Percentiles rank a stretch among this genome's conserved stretches.
phyloP scores from a whole-genome alignment of 2,329 filamentous ascomycete genomes.

The Ceratocystis destructans region DNA sequence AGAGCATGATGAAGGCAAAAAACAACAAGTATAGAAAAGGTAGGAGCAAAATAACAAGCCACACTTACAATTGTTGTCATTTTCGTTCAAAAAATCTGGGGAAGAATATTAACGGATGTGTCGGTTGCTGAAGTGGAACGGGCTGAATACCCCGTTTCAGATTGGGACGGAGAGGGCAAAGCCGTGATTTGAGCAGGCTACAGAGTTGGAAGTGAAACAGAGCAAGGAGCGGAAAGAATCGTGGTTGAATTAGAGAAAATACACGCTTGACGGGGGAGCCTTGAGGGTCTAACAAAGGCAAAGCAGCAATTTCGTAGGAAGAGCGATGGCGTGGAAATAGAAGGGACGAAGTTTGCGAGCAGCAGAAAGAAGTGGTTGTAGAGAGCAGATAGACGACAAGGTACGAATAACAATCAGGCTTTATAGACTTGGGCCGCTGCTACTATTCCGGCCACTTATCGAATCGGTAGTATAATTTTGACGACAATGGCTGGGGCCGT shows the following conservation, averaged over 20 bases:
- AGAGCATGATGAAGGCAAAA: neutral
- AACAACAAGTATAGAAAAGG: neutral
- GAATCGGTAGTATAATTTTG: no score
- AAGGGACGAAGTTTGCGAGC: neutral
- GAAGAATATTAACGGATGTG: neutral
- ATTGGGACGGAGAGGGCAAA: neutral
- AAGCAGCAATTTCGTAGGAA: neutral
- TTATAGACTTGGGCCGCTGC: no score
- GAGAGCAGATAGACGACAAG: neutral
- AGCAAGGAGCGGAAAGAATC: neutral
- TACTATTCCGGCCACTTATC: no score
- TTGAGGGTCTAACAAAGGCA: neutral
- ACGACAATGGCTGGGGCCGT: no score
- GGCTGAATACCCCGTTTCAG: neutral
- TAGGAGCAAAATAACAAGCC: neutral
- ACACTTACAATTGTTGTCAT: conserved; percentile 5
- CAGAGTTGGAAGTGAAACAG: neutral
- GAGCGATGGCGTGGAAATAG: neutral
- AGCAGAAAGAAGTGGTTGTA: neutral
- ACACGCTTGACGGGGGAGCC: neutral
- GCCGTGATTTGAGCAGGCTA: neutral
- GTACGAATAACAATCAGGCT: neutral
- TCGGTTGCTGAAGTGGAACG: neutral
- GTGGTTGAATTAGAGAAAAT: neutral
- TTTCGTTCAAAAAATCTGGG: neutral